These are phyloP conservation scores for Pichia exigua DNA, from an alignment of 805 yeast genomes.

Conservation along the genomic window DNA sequence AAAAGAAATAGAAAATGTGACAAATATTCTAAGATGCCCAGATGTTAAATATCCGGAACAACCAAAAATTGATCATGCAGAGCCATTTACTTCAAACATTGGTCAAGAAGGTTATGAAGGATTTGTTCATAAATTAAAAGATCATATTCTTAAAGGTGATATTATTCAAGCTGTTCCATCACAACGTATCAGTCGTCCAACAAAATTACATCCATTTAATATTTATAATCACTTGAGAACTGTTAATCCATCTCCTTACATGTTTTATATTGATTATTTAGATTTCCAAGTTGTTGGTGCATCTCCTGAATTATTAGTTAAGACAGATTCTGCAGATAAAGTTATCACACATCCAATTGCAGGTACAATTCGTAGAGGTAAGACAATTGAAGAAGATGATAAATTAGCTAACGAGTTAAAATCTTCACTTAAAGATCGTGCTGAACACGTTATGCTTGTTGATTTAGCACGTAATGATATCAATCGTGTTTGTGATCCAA, in stretches of 20 bases:
- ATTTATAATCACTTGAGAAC: slow-evolving; percentile 90
- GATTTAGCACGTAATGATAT: slow-evolving; percentile 96
- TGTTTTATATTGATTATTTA: slow-evolving; percentile 85
- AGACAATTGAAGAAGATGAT: slow-evolving; percentile 88
- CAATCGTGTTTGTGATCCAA: slow-evolving; percentile 88
- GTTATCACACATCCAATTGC: slow-evolving; percentile 96
- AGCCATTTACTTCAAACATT: slow-evolving; percentile 75
- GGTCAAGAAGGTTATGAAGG: slow-evolving; percentile 90
- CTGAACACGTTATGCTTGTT: slow-evolving; percentile 98
- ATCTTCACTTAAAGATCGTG: slow-evolving; percentile 80
- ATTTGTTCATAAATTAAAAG: slow-evolving; percentile 68
- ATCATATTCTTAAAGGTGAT: slow-evolving; percentile 84
- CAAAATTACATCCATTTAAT: slow-evolving; percentile 92
- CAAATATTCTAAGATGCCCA: slow-evolving; percentile 38
- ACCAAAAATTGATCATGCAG: slow-evolving; percentile 57
- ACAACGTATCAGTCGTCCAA: slow-evolving; percentile 92
- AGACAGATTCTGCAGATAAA: slow-evolving; percentile 62
- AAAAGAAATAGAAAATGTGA: slow-evolving; percentile 49
- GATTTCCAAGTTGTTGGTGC: slow-evolving; percentile 97
- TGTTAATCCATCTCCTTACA: slow-evolving; percentile 95
- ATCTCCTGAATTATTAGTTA: slow-evolving; percentile 89
- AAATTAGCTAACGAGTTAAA: slow-evolving; percentile 64
- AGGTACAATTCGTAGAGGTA: slow-evolving; percentile 89
- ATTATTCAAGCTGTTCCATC: slow-evolving; percentile 98
- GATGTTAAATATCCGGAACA: slow-evolving; percentile 61